phyloP scores from a whole-genome alignment of 805 yeast species.

The Pichia eremophila region DNA sequence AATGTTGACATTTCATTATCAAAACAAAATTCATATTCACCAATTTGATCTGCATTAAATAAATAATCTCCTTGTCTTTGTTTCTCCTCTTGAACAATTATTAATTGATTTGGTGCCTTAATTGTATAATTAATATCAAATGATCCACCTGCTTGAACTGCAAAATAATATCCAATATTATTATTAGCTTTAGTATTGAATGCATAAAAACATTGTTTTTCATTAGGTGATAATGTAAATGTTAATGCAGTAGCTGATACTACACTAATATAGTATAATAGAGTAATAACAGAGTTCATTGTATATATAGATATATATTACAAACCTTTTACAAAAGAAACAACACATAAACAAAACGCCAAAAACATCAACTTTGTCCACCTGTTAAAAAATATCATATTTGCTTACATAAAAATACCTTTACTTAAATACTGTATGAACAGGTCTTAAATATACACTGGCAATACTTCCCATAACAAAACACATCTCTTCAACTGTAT shows the following conservation, averaged over 20 bases:
- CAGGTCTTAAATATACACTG: conserved; percentile 2
- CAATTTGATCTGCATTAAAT: conserved; percentile 52
- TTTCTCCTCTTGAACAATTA: conserved; percentile 45
- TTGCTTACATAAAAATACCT: too few species aligned
- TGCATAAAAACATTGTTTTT: conserved; percentile 60
- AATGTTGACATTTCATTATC: conserved; percentile 71
- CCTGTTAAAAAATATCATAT: too few species aligned
- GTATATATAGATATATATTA: too few species aligned
- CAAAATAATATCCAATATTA: conserved; percentile 67
- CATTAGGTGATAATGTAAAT: conserved; percentile 67
- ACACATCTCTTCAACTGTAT: conserved; percentile 1
- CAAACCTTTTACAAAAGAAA: too few species aligned
- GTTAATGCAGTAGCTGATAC: conserved; percentile 50
- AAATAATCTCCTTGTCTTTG: conserved; percentile 76
- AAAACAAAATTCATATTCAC: conserved; percentile 87
- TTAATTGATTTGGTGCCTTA: conserved; percentile 46
- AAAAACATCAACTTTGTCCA: too few species aligned
- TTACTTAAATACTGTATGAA: conserved; percentile 1
- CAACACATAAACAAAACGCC: too few species aligned
- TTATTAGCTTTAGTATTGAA: conserved; percentile 52
- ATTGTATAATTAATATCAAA: conserved; percentile 70
- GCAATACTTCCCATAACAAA: conserved; percentile 1
- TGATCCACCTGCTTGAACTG: conserved; percentile 73
- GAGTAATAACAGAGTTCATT: not conserved
- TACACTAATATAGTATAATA: not conserved